Percentiles rank a stretch among this genome's conserved stretches.
These are phyloP conservation scores for Apiospora phragmitis DNA, from an alignment of 2,329 filamentous ascomycete genomes.

Conservation along the genomic window DNA sequence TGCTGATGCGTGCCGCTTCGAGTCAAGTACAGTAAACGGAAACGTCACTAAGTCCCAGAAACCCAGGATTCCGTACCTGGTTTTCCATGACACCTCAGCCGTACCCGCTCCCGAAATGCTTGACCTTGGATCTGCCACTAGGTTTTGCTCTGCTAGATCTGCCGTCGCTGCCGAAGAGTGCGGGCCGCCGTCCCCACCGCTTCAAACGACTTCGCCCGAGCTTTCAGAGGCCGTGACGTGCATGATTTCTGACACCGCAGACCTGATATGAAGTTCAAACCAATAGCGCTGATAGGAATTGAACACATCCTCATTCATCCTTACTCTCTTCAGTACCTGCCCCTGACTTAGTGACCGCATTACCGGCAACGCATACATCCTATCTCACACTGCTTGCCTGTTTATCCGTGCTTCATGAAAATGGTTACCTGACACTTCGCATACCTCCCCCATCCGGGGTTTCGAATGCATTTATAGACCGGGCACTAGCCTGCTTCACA, in stretches of 20 bases:
- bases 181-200: neutral
- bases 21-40: neutral
- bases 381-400: too few relatives aligned
- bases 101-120: neutral
- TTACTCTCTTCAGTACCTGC: too few relatives aligned
- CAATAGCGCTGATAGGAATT: too few relatives aligned
- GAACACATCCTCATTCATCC: too few relatives aligned
- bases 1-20: too few relatives aligned
- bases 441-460: too few relatives aligned
- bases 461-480: too few relatives aligned
- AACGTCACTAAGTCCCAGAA: neutral
- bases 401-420: too few relatives aligned
- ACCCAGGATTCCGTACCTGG: neutral
- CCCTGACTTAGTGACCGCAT: neutral
- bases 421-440: too few relatives aligned
- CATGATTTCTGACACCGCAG: neutral
- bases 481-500: too few relatives aligned
- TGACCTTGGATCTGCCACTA: neutral
- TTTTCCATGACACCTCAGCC: constrained; percentile 8
- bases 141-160: constrained; percentile 1
- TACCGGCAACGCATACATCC: too few relatives aligned
- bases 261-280: too few relatives aligned
- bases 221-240: neutral
- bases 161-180: neutral
- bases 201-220: neutral